Evolutionary conservation across 2,329 filamentous ascomycete genomes (phyloP).

Genomic region (Ascochyta koolunga): DNA sequence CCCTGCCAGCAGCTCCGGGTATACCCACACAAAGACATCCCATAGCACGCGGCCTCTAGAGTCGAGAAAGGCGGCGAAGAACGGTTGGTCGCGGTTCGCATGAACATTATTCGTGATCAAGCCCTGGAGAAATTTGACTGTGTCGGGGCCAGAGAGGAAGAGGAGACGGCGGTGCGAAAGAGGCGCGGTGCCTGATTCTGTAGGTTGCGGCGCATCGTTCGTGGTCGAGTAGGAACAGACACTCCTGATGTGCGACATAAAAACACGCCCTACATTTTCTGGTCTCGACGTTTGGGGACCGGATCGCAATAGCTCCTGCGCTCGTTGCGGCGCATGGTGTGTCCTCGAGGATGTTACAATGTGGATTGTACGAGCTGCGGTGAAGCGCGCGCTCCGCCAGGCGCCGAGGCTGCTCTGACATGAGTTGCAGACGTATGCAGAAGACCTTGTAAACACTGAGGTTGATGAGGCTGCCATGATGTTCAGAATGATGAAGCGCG

Average conservation of each 20-base stretch:
- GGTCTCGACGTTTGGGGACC: not conserved
- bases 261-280: not conserved
- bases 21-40: slow-evolving; percentile 84
- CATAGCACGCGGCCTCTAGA: slow-evolving; percentile 80
- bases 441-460: slow-evolving; percentile 4
- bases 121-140: slow-evolving; percentile 85
- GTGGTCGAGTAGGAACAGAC: slow-evolving; percentile 12
- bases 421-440: slow-evolving; percentile 27
- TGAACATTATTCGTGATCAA: slow-evolving; percentile 78
- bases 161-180: slow-evolving; percentile 81
- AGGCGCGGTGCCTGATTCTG: slow-evolving; percentile 56
- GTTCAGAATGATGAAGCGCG: not conserved
- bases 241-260: not conserved
- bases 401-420: slow-evolving; percentile 20
- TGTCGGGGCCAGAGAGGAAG: slow-evolving; percentile 77
- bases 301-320: not conserved
- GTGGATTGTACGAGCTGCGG: slow-evolving; percentile 9
- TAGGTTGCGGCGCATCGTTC: slow-evolving; percentile 25
- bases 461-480: not conserved
- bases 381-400: slow-evolving; percentile 6
- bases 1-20: slow-evolving; percentile 26
- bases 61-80: slow-evolving; percentile 83
- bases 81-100: slow-evolving; percentile 47
- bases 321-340: not conserved
- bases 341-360: slow-evolving; percentile 16